A percentile compares a stretch with the other conserved stretches of the same genome.
phyloP scores from a whole-genome alignment of 129 eudicot genomes.

The Arctium minus region DNA sequence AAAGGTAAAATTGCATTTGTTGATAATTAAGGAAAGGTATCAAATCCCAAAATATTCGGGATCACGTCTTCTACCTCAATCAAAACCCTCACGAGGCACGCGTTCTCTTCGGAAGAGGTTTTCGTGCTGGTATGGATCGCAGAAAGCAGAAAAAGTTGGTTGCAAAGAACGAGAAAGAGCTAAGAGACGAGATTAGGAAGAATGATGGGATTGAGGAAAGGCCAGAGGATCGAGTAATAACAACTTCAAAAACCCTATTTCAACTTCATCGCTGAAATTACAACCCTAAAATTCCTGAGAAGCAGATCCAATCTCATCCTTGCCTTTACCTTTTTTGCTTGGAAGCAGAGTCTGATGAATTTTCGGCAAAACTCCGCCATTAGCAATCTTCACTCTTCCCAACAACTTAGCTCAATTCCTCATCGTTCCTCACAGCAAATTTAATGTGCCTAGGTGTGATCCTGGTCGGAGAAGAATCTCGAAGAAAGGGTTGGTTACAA shows the following conservation, averaged over 20 bases:
- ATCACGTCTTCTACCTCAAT: constrained; percentile 8
- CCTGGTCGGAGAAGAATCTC: not conserved
- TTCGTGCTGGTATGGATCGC: constrained; percentile 61
- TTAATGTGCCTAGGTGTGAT: constrained; percentile 67
- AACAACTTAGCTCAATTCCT: constrained; percentile 59
- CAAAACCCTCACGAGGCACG: constrained; percentile 64
- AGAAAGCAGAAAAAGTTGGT: constrained; percentile 63
- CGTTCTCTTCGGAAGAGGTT: constrained; percentile 50
- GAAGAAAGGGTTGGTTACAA: too few relatives aligned
- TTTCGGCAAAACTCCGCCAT: constrained; percentile 65
- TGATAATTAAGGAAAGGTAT: too few relatives aligned
- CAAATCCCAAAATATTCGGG: too few relatives aligned
- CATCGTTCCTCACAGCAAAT: constrained; percentile 73
- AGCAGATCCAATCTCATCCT: constrained; percentile 45
- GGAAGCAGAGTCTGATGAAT: constrained; percentile 49
- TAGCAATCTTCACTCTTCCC: constrained; percentile 61
- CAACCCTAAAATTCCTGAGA: constrained; percentile 58
- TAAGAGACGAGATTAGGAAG: constrained; percentile 54
- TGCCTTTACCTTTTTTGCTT: constrained; percentile 34
- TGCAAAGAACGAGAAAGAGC: constrained; percentile 51
- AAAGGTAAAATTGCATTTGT: too few relatives aligned
- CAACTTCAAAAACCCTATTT: not conserved
- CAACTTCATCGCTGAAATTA: not conserved
- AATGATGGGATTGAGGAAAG: constrained; percentile 51
- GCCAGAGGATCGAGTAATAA: constrained; percentile 33